phyloP scores from a whole-genome alignment of 108 stramenopile species.

The Nitzschia putrida region DNA sequence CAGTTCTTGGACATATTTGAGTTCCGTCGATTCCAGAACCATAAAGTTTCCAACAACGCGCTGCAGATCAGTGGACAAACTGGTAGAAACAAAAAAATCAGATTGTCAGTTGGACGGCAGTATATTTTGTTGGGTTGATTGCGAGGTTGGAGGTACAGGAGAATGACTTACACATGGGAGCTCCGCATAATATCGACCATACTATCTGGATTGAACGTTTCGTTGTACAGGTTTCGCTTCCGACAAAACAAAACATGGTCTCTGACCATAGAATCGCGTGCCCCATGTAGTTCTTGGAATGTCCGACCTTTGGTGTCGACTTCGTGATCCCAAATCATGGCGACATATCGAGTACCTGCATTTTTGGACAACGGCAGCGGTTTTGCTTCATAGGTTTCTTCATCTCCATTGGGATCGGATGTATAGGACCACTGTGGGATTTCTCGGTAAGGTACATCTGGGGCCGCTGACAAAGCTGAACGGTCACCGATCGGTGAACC shows the following conservation, averaged over 20 bases:
- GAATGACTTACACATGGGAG: constrained; percentile 72
- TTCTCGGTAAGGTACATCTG: too few relatives aligned
- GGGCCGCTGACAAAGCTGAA: too few relatives aligned
- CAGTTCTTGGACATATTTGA: constrained; percentile 64
- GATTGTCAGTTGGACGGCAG: constrained; percentile 12
- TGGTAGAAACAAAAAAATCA: constrained; percentile 7
- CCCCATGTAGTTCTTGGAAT: constrained; percentile 65
- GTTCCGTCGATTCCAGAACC: constrained; percentile 69
- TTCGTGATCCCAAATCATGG: constrained; percentile 63
- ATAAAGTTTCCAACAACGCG: constrained; percentile 75
- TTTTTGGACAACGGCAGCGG: constrained; percentile 82
- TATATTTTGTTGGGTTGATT: too few relatives aligned
- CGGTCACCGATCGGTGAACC: too few relatives aligned
- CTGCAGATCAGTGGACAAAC: constrained; percentile 75
- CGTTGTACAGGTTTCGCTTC: constrained; percentile 84
- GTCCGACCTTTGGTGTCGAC: constrained; percentile 48
- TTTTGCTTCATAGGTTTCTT: constrained; percentile 55
- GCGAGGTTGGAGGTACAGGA: neutral
- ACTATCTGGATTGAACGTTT: constrained; percentile 79
- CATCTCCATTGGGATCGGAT: constrained; percentile 30
- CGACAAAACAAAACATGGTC: constrained; percentile 88
- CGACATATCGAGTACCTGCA: constrained; percentile 79
- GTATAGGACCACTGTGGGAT: too few relatives aligned
- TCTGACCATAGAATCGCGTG: constrained; percentile 65
- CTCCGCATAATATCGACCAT: constrained; percentile 84